Evolutionary conservation across 2,329 filamentous ascomycete genomes (phyloP).

Genomic region (Furcasterigmium sp.): DNA sequence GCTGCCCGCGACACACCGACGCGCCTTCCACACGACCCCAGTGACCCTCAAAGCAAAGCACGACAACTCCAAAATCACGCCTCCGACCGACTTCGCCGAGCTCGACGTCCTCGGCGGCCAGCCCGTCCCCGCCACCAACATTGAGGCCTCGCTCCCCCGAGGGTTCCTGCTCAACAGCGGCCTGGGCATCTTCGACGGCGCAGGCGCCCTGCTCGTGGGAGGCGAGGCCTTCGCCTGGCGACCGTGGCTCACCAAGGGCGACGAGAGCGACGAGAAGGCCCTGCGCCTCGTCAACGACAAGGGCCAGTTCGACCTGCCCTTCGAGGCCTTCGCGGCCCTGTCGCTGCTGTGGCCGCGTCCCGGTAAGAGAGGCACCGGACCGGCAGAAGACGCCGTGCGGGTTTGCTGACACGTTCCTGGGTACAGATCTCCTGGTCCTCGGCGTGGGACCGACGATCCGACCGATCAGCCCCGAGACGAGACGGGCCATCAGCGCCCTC

Average conservation of each 20-base stretch:
- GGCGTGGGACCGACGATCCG: conserved; percentile 73
- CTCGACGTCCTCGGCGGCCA: conserved; percentile 76
- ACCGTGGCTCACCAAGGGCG: conserved; percentile 61
- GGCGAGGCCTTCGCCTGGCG: conserved; percentile 88
- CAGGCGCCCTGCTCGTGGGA: conserved; percentile 72
- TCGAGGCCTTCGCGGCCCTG: conserved; percentile 69
- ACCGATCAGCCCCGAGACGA: conserved; percentile 71
- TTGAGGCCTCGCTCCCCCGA: conserved; percentile 76
- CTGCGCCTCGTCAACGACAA: conserved; percentile 62
- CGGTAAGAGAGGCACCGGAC: no score
- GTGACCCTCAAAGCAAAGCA: conserved; percentile 11
- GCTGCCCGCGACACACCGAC: not conserved
- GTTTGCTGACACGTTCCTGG: conserved; percentile 1
- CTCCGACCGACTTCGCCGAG: conserved; percentile 58
- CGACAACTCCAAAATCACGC: conserved; percentile 7
- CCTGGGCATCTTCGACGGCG: conserved; percentile 60
- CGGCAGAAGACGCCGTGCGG: no score
- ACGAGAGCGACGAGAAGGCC: conserved; percentile 13
- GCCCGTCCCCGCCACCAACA: conserved; percentile 71
- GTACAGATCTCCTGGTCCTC: conserved; percentile 79
- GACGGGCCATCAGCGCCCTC: conserved; percentile 65
- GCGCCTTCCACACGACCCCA: conserved; percentile 13
- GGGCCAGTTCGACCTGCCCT: conserved; percentile 74
- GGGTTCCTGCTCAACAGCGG: conserved; percentile 88
- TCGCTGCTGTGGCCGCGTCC: conserved; percentile 82